These are phyloP conservation scores for Straminergon stramineum DNA, from an alignment of 225 moss, liverwort and hornwort species.

Conservation along the genomic window DNA sequence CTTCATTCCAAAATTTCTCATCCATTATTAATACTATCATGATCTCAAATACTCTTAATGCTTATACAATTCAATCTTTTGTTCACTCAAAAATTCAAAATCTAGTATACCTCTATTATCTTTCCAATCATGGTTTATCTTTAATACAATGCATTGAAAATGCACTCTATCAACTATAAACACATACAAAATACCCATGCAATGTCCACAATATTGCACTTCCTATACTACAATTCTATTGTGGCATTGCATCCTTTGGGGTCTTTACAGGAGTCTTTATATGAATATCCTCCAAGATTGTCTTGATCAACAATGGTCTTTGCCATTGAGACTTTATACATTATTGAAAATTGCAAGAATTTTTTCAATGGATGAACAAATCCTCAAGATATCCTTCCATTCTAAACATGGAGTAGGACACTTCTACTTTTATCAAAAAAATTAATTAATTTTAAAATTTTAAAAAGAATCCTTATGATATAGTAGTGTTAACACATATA, in stretches of 20 bases:
- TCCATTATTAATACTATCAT: background rate
- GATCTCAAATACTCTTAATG: background rate
- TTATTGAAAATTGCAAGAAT: background rate
- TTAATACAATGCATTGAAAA: background rate
- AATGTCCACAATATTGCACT: background rate
- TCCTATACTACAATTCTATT: background rate
- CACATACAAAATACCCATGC: rapidly evolving
- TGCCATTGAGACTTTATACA: rapidly evolving
- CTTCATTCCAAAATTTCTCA: background rate
- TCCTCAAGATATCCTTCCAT: rapidly evolving
- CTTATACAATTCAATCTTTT: background rate
- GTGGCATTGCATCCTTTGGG: background rate
- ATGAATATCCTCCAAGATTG: rapidly evolving
- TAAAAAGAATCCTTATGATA: no score
- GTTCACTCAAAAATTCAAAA: background rate
- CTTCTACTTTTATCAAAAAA: background rate
- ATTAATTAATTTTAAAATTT: no score
- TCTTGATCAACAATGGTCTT: background rate
- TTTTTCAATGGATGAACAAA: no score
- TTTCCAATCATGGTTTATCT: background rate
- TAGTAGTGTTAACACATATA: no score
- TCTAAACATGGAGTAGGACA: rapidly evolving
- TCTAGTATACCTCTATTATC: background rate
- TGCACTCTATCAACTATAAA: background rate
- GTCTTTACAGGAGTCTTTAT: rapidly evolving